These are phyloP conservation scores for Nicotiana rustica DNA, from an alignment of 305 asterid species.

Conservation along the genomic window DNA sequence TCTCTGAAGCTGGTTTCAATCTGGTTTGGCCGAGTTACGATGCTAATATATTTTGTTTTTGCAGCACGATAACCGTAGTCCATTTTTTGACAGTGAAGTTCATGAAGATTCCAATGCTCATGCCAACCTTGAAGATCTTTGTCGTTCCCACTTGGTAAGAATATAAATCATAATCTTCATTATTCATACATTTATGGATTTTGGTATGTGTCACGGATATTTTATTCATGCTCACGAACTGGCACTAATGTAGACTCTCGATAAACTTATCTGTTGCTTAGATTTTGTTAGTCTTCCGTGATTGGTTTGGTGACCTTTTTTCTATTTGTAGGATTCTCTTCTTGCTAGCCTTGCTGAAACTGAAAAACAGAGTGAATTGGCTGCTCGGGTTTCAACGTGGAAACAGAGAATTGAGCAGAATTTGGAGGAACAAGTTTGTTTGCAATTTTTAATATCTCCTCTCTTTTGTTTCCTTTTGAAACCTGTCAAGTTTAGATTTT, in stretches of 20 bases:
- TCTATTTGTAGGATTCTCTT: constrained; percentile 74
- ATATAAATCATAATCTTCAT: constrained; percentile 14
- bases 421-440: constrained; percentile 82
- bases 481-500: constrained; percentile 18
- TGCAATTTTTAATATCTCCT: constrained; percentile 32
- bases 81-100: constrained; percentile 44
- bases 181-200: neutral
- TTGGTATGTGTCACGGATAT: neutral
- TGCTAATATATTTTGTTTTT: constrained; percentile 36
- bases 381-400: constrained; percentile 92
- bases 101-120: constrained; percentile 56
- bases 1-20: constrained; percentile 20
- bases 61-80: constrained; percentile 57
- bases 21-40: neutral
- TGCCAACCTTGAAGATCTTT: constrained; percentile 85
- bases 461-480: neutral
- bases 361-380: constrained; percentile 86
- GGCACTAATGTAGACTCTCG: neutral
- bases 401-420: constrained; percentile 90
- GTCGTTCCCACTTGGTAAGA: constrained; percentile 92
- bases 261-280: constrained; percentile 24
- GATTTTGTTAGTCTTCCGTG: constrained; percentile 11
- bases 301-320: constrained; percentile 14
- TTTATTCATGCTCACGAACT: neutral
- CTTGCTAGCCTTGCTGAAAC: constrained; percentile 83